Evolutionary conservation across 2,329 filamentous ascomycete genomes (phyloP).

Genomic region (Pestalotiopsis sp.): DNA sequence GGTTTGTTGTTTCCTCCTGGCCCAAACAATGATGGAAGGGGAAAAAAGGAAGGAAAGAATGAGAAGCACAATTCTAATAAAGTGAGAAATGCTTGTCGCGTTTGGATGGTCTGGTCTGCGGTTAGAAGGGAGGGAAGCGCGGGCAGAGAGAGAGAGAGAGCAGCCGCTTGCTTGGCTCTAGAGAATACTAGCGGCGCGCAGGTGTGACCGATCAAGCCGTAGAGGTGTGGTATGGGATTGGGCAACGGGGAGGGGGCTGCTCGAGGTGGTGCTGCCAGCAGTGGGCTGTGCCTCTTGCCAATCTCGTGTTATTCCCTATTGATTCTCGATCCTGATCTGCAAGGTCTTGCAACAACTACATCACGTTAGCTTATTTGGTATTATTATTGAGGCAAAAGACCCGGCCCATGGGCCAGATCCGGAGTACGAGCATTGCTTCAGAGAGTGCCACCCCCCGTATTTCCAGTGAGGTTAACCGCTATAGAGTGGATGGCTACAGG

Average conservation of each 20-base stretch:
- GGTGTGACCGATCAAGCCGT: not conserved
- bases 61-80: not conserved
- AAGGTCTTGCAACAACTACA: not conserved
- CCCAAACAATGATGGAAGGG: not conserved
- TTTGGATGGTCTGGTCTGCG: not conserved
- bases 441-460: not conserved
- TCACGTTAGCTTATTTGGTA: not conserved
- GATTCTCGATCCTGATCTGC: not conserved
- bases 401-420: not conserved
- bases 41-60: not conserved
- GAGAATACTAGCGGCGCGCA: not conserved
- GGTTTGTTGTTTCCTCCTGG: not conserved
- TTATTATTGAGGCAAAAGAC: not conserved
- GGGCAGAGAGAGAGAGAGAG: not conserved
- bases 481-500: not conserved
- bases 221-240: not conserved
- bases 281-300: not conserved
- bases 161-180: not conserved
- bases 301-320: not conserved
- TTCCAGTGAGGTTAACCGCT: not conserved
- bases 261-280: not conserved
- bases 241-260: not conserved
- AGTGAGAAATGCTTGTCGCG: slow-evolving; percentile 3
- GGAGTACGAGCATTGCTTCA: not conserved
- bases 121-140: not conserved